Base-by-base conservation (phyloP, 192 early-diverging fungal species). In the Spizellomyces punctatus region DNA sequence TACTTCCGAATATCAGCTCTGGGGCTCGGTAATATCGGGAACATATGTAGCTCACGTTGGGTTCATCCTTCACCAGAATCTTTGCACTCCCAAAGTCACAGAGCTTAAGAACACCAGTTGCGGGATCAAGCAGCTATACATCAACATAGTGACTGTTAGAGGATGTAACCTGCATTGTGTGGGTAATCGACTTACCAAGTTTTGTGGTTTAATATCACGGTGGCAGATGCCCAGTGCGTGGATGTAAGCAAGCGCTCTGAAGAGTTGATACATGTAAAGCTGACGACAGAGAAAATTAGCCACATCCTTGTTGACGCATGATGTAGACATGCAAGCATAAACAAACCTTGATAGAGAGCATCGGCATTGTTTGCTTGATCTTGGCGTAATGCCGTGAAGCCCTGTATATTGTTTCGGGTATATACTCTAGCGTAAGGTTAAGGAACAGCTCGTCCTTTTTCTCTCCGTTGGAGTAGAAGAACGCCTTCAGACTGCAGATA, bases 1-100 rank as follows among this genome's bases (percentile, higher is more conserved):
- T 92, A 45, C 95, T 78, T 9, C 96, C 98, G 27, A 99, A 85
- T 12, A 99, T 82, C 22, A 99, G 93, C 80, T 99, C 98, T 9
- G 96, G 96, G 27, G 91, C 90, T 54, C 98, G 88, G 73, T 99
- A 99, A 79, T 98, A 99, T 19, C 98, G 86, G 9, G 96, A 98
- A 77, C 97, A 96, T 66, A 99, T 99, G 81, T 99, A 99, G 55
- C 94, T 93, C 61, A 99, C 96, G 82, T 99, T 99, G 45, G 96
- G 95, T 80, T 99, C 97, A 46, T 93, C 97, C 41, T 89, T 89
- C 19, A 96, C 82, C 60, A 99, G 87, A 14, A 93, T 92, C 82
- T 99, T 99, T 52, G 97, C 97, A 72, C 91, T 92, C 64, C 97
- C 97, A 83, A 99, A 99, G 80, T 99, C 97, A 78, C 96, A 98